These are phyloP conservation scores for Veloboletus limbatus DNA, from an alignment of 1,284 basidiomycete genomes.

Conservation along the genomic window DNA sequence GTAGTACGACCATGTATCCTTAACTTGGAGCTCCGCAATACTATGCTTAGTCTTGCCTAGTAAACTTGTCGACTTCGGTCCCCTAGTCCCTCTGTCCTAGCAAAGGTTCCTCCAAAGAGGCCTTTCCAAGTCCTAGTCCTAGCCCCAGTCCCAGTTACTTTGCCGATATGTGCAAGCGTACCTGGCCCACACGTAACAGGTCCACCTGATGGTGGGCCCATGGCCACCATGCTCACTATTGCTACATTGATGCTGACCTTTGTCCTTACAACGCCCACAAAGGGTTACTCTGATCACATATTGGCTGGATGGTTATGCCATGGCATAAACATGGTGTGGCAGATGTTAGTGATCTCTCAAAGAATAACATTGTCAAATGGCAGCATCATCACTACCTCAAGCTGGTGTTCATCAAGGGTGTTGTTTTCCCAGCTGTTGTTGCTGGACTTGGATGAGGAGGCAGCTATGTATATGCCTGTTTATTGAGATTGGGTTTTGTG, in stretches of 20 bases:
- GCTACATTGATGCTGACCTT: constrained; percentile 93
- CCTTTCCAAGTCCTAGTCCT: too few relatives aligned
- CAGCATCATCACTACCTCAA: constrained; percentile 81
- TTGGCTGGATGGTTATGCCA: constrained; percentile 95
- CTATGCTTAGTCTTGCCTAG: too few relatives aligned
- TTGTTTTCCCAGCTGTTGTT: constrained; percentile 73
- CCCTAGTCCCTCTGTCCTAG: too few relatives aligned
- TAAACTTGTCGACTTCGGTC: too few relatives aligned
- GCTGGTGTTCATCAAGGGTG: constrained; percentile 71
- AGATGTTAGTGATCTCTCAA: constrained; percentile 81
- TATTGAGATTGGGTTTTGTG: constrained; percentile 80
- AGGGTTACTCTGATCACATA: constrained; percentile 77
- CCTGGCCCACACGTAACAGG: too few relatives aligned
- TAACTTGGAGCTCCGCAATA: too few relatives aligned
- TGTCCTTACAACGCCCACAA: constrained; percentile 92
- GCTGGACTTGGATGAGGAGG: constrained; percentile 86
- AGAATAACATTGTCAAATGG: constrained; percentile 79
- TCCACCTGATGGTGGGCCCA: constrained; percentile 96
- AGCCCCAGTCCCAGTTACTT: too few relatives aligned
- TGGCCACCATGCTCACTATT: constrained; percentile 90
- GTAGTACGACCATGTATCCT: too few relatives aligned
- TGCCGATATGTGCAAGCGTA: too few relatives aligned
- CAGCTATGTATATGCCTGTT: constrained; percentile 82
- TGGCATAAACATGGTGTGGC: constrained; percentile 84
- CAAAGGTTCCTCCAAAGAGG: too few relatives aligned